A percentile compares a stretch with the other conserved stretches of the same genome.
phyloP scores from a whole-genome alignment of 495 filamentous ascomycete species.

The Aspergillus wentii region DNA sequence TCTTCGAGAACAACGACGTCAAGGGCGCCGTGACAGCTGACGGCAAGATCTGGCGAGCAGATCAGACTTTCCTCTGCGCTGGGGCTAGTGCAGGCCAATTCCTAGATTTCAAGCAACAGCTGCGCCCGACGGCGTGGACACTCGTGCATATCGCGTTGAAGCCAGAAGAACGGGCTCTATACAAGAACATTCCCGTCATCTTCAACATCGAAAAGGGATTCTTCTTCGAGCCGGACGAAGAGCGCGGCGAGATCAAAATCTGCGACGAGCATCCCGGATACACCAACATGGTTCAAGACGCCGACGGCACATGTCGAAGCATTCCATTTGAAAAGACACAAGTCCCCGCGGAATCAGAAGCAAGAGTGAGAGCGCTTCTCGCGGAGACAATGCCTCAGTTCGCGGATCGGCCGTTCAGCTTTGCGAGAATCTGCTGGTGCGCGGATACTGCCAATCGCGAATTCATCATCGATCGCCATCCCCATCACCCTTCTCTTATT shows the following conservation, averaged over 20 bases:
- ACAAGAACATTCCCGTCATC: slow-evolving; percentile 41
- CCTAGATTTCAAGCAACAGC: slow-evolving; percentile 37
- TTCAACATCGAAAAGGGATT: slow-evolving; percentile 48
- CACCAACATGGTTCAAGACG: slow-evolving; percentile 24
- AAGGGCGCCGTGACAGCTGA: slow-evolving; percentile 23
- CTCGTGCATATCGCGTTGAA: slow-evolving; percentile 44
- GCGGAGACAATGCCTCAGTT: slow-evolving; percentile 41
- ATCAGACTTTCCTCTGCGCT: slow-evolving; percentile 31
- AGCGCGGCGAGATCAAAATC: slow-evolving; percentile 42
- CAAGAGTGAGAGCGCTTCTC: slow-evolving; percentile 32
- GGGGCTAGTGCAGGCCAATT: slow-evolving; percentile 31
- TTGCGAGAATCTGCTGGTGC: slow-evolving; percentile 45
- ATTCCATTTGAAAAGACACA: slow-evolving; percentile 34
- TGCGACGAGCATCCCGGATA: slow-evolving; percentile 51
- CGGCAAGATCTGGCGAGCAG: slow-evolving; percentile 20
- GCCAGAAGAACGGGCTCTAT: slow-evolving; percentile 32
- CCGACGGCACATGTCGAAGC: slow-evolving; percentile 16
- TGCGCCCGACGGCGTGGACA: slow-evolving; percentile 43
- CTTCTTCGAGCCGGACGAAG: slow-evolving; percentile 50
- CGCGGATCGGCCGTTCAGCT: slow-evolving; percentile 31
- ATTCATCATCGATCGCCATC: slow-evolving; percentile 38
- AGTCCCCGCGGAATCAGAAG: slow-evolving; percentile 37
- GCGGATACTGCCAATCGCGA: slow-evolving; percentile 44
- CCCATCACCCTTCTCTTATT: slow-evolving; percentile 25
- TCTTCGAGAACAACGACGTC: slow-evolving; percentile 21